Percentiles rank a stretch among this genome's conserved stretches.
Evolutionary conservation across 164 flowering plant species (phyloP).

Genomic region (Aristolochia contorta): DNA sequence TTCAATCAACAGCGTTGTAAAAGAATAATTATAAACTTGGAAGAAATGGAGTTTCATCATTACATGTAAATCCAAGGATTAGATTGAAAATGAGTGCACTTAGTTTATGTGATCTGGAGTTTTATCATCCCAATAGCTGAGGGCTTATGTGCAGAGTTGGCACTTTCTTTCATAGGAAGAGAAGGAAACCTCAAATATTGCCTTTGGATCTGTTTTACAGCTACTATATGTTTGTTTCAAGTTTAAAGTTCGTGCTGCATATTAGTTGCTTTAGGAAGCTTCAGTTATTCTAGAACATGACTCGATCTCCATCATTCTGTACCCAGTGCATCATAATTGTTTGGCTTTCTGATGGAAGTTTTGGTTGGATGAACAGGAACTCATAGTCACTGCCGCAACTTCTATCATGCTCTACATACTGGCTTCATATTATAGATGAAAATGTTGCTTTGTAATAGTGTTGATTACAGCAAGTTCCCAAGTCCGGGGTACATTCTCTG

Average conservation of each 20-base stretch:
- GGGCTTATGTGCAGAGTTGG: too few species aligned
- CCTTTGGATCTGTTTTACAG: not conserved
- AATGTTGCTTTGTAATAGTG: not conserved
- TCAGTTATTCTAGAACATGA: not conserved
- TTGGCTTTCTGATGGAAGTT: not conserved
- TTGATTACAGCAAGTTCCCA: conserved; percentile 1
- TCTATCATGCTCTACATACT: conserved; percentile 44
- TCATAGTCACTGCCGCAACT: conserved; percentile 46
- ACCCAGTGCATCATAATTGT: not conserved
- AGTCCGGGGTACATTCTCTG: not conserved
- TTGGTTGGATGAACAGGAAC: conserved; percentile 44
- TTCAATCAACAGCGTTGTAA: too few species aligned
- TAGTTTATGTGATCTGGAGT: too few species aligned
- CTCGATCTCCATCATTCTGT: not conserved
- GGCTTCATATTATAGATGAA: conserved; percentile 67
- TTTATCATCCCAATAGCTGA: too few species aligned
- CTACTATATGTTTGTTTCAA: not conserved
- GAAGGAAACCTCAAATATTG: too few species aligned
- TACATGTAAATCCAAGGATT: too few species aligned
- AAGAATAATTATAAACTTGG: too few species aligned
- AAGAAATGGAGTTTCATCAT: too few species aligned
- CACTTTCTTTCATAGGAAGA: too few species aligned
- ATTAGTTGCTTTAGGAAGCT: not conserved
- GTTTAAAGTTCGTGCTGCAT: not conserved
- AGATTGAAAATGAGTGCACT: too few species aligned